Conservation (phyloP, 1,284 basidiomycete species). For the Cryptococcus hybrid region DNA sequence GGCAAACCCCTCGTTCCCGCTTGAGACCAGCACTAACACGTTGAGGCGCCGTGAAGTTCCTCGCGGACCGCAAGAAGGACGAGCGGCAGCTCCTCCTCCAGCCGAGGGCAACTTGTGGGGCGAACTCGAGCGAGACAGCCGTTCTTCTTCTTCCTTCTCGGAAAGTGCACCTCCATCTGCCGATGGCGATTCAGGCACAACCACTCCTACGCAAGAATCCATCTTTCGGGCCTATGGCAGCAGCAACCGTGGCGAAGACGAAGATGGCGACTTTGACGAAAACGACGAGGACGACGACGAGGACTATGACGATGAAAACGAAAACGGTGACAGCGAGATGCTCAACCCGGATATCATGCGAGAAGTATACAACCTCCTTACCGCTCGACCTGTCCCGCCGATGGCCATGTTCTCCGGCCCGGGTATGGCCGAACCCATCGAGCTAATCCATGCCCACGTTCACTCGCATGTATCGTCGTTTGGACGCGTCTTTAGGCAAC, state of each 20-base stretch:
- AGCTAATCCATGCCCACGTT: neutral
- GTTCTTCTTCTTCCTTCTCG: no score
- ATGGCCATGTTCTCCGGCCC: neutral
- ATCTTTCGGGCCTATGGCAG: no score
- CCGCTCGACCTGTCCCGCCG: neutral
- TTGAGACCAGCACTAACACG: neutral
- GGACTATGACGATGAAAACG: neutral
- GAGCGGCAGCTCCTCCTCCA: no score
- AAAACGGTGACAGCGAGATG: neutral
- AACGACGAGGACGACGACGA: neutral
- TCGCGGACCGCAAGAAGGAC: no score
- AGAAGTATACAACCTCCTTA: neutral
- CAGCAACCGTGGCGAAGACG: neutral
- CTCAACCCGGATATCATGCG: slow-evolving; percentile 12
- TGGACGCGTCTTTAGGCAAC: neutral
- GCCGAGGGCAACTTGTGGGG: no score
- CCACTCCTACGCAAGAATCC: neutral
- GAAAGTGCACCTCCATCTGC: neutral
- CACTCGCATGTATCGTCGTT: neutral
- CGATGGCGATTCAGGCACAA: neutral
- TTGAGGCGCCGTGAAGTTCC: no score
- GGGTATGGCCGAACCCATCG: neutral
- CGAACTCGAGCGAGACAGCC: no score
- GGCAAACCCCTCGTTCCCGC: neutral
- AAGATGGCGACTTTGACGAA: neutral